Percentiles rank a stretch among this genome's conserved stretches.
Conservation (phyloP, 805 yeast genomes). For the Candida orba region DNA sequence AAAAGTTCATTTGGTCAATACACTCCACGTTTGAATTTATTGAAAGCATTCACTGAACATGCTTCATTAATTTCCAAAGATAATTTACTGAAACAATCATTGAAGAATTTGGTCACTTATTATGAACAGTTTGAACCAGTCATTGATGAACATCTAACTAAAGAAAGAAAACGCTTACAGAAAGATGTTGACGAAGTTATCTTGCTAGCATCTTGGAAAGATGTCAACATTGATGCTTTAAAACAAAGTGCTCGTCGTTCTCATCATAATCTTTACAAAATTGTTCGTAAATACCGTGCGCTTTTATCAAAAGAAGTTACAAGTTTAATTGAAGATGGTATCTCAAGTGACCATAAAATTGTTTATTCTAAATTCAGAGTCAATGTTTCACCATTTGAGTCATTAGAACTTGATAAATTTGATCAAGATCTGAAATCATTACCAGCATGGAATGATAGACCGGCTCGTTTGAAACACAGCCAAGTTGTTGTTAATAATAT, state of each 20-base stretch:
- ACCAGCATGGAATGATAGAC: constrained; percentile 48
- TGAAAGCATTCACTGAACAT: constrained; percentile 61
- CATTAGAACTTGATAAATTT: constrained; percentile 9
- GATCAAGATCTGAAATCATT: constrained; percentile 19
- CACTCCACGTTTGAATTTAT: constrained; percentile 45
- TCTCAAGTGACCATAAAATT: constrained; percentile 25
- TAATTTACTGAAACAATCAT: constrained; percentile 29
- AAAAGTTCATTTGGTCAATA: constrained; percentile 76
- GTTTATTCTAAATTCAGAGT: constrained; percentile 2
- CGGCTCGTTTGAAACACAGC: constrained; percentile 47
- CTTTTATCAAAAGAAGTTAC: constrained; percentile 46
- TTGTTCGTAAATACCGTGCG: constrained; percentile 74
- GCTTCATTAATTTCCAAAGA: constrained; percentile 27
- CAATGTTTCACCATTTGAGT: constrained; percentile 6
- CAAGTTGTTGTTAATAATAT: constrained; percentile 47
- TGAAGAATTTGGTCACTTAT: constrained; percentile 53
- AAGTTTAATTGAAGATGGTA: constrained; percentile 53
- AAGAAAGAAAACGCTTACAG: constrained; percentile 48
- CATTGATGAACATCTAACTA: constrained; percentile 38
- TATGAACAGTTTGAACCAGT: constrained; percentile 57
- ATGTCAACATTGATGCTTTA: constrained; percentile 86
- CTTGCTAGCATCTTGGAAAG: constrained; percentile 93
- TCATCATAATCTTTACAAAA: constrained; percentile 75
- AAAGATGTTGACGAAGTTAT: constrained; percentile 83
- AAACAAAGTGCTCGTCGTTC: constrained; percentile 91